These are phyloP conservation scores for Saturnispora galanensis DNA, from an alignment of 805 yeast genomes.

Conservation along the genomic window DNA sequence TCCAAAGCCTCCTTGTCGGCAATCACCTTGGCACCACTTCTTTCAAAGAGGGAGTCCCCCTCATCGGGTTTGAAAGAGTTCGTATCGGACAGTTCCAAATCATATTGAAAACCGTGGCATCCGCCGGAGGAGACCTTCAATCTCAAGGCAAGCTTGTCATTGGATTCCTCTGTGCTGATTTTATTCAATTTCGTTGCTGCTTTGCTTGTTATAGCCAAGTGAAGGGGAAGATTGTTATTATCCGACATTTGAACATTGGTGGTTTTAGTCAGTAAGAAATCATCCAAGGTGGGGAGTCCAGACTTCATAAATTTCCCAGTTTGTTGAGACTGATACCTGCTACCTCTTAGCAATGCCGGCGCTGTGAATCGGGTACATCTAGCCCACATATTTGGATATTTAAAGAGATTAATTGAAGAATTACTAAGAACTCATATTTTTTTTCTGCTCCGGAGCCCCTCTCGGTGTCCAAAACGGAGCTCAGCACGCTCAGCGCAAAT, in stretches of 20 bases:
- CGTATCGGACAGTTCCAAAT: constrained; percentile 45
- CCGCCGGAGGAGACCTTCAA: constrained; percentile 91
- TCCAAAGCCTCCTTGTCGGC: constrained; percentile 75
- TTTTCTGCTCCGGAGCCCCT: not conserved
- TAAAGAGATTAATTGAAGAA: not conserved
- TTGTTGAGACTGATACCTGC: no score
- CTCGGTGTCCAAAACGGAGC: not conserved
- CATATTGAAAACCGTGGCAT: constrained; percentile 95
- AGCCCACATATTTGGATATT: not conserved
- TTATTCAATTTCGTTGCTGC: constrained; percentile 44
- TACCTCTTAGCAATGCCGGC: no score
- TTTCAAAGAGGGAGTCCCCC: constrained; percentile 44
- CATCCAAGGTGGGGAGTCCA: constrained; percentile 16
- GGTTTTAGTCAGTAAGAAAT: constrained; percentile 26
- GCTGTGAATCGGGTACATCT: not conserved
- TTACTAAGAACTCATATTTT: not conserved
- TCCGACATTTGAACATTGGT: constrained; percentile 26
- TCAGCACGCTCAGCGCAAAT: not conserved
- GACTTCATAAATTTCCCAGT: constrained; percentile 6
- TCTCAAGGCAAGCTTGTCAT: constrained; percentile 54
- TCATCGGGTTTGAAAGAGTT: constrained; percentile 25
- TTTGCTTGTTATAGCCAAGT: constrained; percentile 36
- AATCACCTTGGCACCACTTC: constrained; percentile 62
- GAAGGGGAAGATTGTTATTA: constrained; percentile 28
- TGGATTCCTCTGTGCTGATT: constrained; percentile 43